phyloP scores from a whole-genome alignment of 768 basidiomycete genomes.

The Phlegmacium glaucopus region DNA sequence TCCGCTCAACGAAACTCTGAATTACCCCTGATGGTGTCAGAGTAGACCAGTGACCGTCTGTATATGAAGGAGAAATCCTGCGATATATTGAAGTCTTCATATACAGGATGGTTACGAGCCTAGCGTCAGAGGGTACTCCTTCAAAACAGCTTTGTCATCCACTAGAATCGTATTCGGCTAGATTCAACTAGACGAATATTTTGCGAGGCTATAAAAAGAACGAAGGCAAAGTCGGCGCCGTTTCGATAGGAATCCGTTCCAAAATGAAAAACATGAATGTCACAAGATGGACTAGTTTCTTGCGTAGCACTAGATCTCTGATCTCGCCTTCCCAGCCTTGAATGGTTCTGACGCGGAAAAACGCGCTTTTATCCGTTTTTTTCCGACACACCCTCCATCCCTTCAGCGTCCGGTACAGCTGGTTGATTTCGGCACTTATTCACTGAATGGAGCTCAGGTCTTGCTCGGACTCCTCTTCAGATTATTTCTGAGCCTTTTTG shows the following conservation, averaged over 20 bases:
- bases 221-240: constrained; percentile 1
- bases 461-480: too few relatives aligned
- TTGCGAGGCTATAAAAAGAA: constrained; percentile 62
- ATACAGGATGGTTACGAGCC: too few relatives aligned
- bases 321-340: constrained; percentile 73
- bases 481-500: too few relatives aligned
- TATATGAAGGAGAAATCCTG: too few relatives aligned
- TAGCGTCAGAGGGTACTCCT: constrained; percentile 77
- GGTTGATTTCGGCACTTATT: too few relatives aligned
- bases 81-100: too few relatives aligned
- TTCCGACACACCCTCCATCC: too few relatives aligned
- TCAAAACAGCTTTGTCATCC: constrained; percentile 66
- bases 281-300: constrained; percentile 60
- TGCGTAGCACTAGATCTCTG: constrained; percentile 71
- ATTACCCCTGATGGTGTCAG: constrained; percentile 71
- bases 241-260: constrained; percentile 1
- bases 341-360: too few relatives aligned
- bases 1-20: constrained; percentile 77
- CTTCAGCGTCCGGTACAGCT: too few relatives aligned
- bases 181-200: constrained; percentile 79
- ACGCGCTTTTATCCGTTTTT: too few relatives aligned
- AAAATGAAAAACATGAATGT: background rate
- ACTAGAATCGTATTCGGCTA: constrained; percentile 77
- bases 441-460: too few relatives aligned
- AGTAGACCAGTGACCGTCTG: too few relatives aligned